These are phyloP conservation scores for Glycyrrhiza uralensis DNA, from an alignment of 306 rosid genomes.

Conservation along the genomic window DNA sequence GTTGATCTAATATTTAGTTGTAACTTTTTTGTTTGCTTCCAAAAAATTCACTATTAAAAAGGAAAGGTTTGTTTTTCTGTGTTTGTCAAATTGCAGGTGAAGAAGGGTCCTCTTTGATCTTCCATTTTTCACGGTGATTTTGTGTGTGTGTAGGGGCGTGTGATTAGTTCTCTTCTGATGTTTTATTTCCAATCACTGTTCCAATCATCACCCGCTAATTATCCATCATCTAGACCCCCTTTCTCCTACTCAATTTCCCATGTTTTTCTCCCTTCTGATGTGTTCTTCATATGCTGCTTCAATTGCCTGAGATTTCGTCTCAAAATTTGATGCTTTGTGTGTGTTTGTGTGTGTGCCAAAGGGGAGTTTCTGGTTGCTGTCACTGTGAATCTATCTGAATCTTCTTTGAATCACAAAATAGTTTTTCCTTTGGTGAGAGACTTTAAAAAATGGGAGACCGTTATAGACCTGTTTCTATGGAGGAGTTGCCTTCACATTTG, in stretches of 20 bases:
- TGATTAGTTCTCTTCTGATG: slow-evolving; percentile 70
- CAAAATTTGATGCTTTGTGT: slow-evolving; percentile 49
- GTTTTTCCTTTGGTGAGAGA: slow-evolving; percentile 15
- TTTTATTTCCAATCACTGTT: slow-evolving; percentile 61
- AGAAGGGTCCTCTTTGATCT: slow-evolving; percentile 29
- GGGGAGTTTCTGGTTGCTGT: slow-evolving; percentile 20
- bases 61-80: neutral
- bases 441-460: slow-evolving; percentile 45
- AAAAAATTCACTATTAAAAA: neutral
- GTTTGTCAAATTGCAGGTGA: slow-evolving; percentile 31
- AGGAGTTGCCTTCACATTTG: slow-evolving; percentile 74
- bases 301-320: slow-evolving; percentile 59
- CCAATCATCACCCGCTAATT: slow-evolving; percentile 46
- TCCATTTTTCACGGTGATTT: slow-evolving; percentile 24
- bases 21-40: neutral
- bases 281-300: slow-evolving; percentile 64
- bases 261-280: slow-evolving; percentile 69
- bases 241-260: slow-evolving; percentile 64
- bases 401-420: slow-evolving; percentile 26
- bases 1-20: neutral
- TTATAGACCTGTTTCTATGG: slow-evolving; percentile 38
- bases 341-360: too few relatives aligned
- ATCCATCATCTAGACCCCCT: slow-evolving; percentile 48
- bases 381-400: slow-evolving; percentile 29
- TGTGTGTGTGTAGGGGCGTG: slow-evolving; percentile 34